phyloP scores from a whole-genome alignment of 805 yeast species.

The Wickerhamomyces chaumierensis region DNA sequence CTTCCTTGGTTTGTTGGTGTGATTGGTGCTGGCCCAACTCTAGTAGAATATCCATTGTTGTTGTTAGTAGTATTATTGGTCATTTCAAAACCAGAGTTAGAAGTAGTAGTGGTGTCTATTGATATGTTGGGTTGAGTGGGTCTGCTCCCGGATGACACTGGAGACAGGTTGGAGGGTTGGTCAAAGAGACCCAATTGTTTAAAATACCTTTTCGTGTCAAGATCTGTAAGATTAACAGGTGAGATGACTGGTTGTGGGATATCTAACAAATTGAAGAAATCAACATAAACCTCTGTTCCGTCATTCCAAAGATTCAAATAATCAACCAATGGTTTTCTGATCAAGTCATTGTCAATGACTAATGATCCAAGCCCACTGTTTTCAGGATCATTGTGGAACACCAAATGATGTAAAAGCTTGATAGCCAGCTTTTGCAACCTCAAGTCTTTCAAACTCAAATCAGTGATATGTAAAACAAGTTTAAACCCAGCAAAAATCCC shows the following conservation, averaged over 20 bases:
- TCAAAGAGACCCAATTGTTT: too few relatives aligned
- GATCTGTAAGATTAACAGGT: not conserved
- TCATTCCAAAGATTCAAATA: constrained; percentile 25
- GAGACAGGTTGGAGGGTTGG: too few relatives aligned
- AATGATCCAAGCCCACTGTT: too few relatives aligned
- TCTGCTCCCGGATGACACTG: too few relatives aligned
- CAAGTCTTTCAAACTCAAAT: constrained; percentile 23
- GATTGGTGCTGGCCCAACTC: too few relatives aligned
- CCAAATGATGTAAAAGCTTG: constrained; percentile 20
- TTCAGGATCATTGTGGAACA: constrained; percentile 11
- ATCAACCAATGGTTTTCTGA: constrained; percentile 13
- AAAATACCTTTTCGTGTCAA: too few relatives aligned
- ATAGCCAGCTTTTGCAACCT: constrained; percentile 22
- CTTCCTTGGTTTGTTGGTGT: too few relatives aligned
- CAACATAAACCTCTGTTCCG: constrained; percentile 16
- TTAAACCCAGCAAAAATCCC: constrained; percentile 25
- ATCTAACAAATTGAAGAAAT: constrained; percentile 1
- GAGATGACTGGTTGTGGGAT: not conserved
- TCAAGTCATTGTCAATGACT: constrained; percentile 15
- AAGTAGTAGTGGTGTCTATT: too few relatives aligned
- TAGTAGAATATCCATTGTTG: too few relatives aligned
- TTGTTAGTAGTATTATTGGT: too few relatives aligned
- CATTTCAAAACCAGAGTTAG: too few relatives aligned
- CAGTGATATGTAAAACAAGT: constrained; percentile 23
- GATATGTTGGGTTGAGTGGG: too few relatives aligned